Conservation (phyloP, 73 alveolate genomes). For the Tetrahymena thermophila region DNA sequence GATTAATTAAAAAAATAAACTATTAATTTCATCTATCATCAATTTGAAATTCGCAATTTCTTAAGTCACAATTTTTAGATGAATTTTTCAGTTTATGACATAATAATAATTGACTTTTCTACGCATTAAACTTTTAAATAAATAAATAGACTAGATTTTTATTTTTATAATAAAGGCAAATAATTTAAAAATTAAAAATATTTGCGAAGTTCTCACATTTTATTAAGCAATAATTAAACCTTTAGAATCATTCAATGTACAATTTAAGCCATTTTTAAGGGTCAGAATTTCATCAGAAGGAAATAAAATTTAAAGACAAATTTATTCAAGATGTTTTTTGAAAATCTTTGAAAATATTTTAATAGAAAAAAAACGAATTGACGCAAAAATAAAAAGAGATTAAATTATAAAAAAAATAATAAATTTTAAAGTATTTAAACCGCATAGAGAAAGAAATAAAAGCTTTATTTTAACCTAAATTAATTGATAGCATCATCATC, state of each 20-base stretch:
- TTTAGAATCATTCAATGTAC: too few relatives aligned
- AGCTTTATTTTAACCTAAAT: too few relatives aligned
- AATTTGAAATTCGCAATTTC: not conserved
- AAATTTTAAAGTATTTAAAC: too few relatives aligned
- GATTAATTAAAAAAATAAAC: not conserved
- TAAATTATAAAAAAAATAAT: too few relatives aligned
- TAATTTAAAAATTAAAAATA: too few relatives aligned
- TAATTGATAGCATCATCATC: too few relatives aligned
- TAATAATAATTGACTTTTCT: not conserved
- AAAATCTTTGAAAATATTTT: not conserved
- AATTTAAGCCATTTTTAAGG: not conserved
- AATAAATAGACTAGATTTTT: not conserved
- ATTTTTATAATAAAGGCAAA: too few relatives aligned
- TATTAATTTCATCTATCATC: not conserved
- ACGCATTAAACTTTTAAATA: not conserved
- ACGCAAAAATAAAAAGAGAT: not conserved
- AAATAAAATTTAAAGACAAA: not conserved
- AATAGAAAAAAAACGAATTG: too few relatives aligned
- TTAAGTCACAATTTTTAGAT: not conserved
- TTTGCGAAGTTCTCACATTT: not conserved
- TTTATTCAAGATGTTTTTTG: too few relatives aligned
- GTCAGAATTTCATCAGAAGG: not conserved
- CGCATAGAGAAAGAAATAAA: too few relatives aligned
- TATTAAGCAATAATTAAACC: too few relatives aligned
- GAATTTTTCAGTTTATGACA: not conserved